phyloP scores from a whole-genome alignment of 2,329 filamentous ascomycete species.

The Metarhizium sp. region DNA sequence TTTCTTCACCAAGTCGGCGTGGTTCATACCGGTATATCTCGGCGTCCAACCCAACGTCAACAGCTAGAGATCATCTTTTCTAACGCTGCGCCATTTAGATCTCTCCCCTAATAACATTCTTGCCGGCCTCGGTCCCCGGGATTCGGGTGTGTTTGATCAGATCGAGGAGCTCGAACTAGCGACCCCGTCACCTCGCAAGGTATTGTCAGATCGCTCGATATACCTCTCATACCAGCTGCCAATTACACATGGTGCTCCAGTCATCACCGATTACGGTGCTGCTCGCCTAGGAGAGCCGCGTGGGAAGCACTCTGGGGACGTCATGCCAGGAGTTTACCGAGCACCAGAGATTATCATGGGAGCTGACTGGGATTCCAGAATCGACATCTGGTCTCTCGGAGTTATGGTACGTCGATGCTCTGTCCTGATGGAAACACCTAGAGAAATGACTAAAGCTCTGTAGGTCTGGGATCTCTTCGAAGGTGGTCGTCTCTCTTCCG shows the following conservation, averaged over 20 bases:
- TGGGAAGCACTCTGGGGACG: constrained; percentile 15
- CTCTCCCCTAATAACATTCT: constrained; percentile 19
- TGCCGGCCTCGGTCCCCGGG: constrained; percentile 7
- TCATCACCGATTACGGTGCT: constrained; percentile 23
- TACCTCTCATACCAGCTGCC: constrained; percentile 18
- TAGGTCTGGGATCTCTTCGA: constrained; percentile 22
- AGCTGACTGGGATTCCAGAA: constrained; percentile 22
- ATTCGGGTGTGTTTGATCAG: constrained; percentile 7
- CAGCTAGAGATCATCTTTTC: no score
- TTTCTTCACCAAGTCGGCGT: constrained; percentile 11
- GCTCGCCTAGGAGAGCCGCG: constrained; percentile 12
- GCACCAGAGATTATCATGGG: constrained; percentile 24
- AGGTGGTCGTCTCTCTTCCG: constrained; percentile 19
- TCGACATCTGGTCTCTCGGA: constrained; percentile 26
- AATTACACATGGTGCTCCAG: constrained; percentile 12
- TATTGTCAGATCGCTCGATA: constrained; percentile 16
- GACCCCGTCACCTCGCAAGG: constrained; percentile 15
- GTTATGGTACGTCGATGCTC: constrained; percentile 14
- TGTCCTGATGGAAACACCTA: no score
- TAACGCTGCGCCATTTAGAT: constrained; percentile 6
- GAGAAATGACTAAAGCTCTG: constrained; percentile 8
- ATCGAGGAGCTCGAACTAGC: constrained; percentile 9
- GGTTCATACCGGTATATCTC: constrained; percentile 11
- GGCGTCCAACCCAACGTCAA: no score
- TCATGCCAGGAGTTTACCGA: constrained; percentile 24